phyloP scores from a whole-genome alignment of 1,284 basidiomycete species.

The Mycena citricolor region DNA sequence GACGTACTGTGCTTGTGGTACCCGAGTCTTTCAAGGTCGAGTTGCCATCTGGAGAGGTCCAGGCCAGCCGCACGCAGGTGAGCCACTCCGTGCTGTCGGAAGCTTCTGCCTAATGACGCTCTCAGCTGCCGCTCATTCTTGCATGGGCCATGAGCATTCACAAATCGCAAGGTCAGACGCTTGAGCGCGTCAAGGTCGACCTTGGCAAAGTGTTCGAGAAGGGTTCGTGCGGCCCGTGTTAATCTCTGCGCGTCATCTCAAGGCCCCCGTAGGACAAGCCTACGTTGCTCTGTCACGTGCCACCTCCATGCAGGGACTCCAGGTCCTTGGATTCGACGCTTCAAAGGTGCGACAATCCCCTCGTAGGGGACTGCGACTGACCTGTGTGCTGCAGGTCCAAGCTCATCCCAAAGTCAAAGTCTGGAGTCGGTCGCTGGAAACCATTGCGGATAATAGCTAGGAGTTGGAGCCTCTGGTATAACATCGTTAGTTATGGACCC shows the following conservation, averaged over 20 bases:
- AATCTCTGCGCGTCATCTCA: conserved; percentile 4
- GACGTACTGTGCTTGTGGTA: conserved; percentile 60
- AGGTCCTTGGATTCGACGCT: conserved; percentile 85
- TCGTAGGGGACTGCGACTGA: background rate
- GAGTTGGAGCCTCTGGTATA: no score
- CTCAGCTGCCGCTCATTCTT: conserved; percentile 77
- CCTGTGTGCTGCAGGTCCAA: conserved; percentile 47
- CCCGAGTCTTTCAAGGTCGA: conserved; percentile 86
- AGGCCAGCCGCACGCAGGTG: conserved; percentile 73
- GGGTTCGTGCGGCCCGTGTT: conserved; percentile 43
- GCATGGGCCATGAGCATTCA: conserved; percentile 95
- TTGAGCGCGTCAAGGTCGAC: conserved; percentile 84
- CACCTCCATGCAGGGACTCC: conserved; percentile 86
- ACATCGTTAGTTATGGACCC: no score
- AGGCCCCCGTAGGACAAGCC: conserved; percentile 75
- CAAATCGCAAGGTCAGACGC: conserved; percentile 90
- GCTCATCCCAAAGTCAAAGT: conserved; percentile 69
- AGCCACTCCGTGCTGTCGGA: conserved; percentile 22
- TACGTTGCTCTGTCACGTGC: conserved; percentile 97
- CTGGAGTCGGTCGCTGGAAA: conserved; percentile 66
- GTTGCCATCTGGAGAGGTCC: conserved; percentile 78
- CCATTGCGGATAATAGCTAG: conserved; percentile 31
- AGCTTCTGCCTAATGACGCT: conserved; percentile 4
- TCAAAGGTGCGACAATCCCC: conserved; percentile 50
- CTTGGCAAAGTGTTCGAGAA: conserved; percentile 86